Evolutionary conservation across 768 basidiomycete species (phyloP).

Genomic region (Lentinula raphanica): DNA sequence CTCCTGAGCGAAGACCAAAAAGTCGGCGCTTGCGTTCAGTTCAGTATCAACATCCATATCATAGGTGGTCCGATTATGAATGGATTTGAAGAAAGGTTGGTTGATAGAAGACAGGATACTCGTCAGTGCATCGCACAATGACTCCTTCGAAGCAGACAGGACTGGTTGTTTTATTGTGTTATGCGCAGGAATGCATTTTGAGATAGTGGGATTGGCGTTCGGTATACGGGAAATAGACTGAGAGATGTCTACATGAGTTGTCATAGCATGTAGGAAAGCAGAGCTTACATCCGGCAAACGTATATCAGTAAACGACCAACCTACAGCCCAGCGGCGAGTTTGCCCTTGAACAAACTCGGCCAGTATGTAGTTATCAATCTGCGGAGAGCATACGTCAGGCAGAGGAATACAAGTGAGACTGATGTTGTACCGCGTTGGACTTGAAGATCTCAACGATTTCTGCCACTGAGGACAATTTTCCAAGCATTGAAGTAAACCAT

Average conservation of each 20-base stretch:
- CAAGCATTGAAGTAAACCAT: slow-evolving; percentile 94
- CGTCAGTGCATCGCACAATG: slow-evolving; percentile 17
- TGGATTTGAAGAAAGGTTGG: slow-evolving; percentile 9
- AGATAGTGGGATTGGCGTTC: slow-evolving; percentile 37
- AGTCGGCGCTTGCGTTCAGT: slow-evolving; percentile 7
- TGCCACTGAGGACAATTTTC: slow-evolving; percentile 72
- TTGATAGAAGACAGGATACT: slow-evolving; percentile 30
- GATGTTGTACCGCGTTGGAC: slow-evolving; percentile 26
- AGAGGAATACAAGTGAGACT: background rate
- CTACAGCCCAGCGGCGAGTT: slow-evolving; percentile 89
- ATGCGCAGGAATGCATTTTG: slow-evolving; percentile 49
- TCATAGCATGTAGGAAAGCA: too few relatives aligned
- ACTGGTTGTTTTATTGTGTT: slow-evolving; percentile 49
- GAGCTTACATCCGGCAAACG: slow-evolving; percentile 74
- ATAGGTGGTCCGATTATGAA: slow-evolving; percentile 9
- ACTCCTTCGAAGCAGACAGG: slow-evolving; percentile 9
- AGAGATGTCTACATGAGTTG: too few relatives aligned
- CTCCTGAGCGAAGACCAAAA: slow-evolving; percentile 24
- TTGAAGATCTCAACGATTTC: slow-evolving; percentile 55
- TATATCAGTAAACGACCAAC: slow-evolving; percentile 68
- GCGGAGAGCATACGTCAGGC: background rate
- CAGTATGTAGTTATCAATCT: slow-evolving; percentile 87
- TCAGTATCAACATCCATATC: slow-evolving; percentile 3
- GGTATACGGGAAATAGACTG: slow-evolving; percentile 30
- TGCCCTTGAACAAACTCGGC: slow-evolving; percentile 82